Conservation (phyloP, 352 stramenopile species). For the Pythium sukuiense region DNA sequence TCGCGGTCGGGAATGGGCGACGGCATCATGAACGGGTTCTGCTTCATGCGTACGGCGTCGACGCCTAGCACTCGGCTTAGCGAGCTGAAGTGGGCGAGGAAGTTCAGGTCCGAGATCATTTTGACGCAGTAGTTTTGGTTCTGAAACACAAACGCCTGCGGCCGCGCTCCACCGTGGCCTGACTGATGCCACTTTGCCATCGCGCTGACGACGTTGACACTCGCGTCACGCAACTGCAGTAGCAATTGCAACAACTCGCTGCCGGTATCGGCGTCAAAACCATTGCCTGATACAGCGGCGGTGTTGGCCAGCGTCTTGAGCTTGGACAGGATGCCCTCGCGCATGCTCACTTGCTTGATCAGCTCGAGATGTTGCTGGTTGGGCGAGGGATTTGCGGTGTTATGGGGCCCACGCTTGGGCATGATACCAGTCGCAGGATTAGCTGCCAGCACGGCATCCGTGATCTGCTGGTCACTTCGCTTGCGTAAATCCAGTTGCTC, state of each 20-base stretch:
- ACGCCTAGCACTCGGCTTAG: constrained; percentile 59
- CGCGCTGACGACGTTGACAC: constrained; percentile 50
- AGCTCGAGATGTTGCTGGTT: constrained; percentile 41
- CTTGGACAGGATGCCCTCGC: constrained; percentile 56
- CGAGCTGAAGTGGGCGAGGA: constrained; percentile 50
- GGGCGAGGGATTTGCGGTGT: constrained; percentile 5
- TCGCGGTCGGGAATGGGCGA: constrained; percentile 59
- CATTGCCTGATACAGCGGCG: constrained; percentile 20
- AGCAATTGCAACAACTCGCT: constrained; percentile 64
- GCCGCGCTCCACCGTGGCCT: constrained; percentile 1
- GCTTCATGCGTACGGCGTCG: constrained; percentile 52
- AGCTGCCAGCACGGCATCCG: constrained; percentile 21
- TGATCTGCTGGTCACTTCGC: constrained; percentile 25
- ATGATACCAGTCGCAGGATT: neutral
- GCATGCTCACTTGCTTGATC: constrained; percentile 57
- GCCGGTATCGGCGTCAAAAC: constrained; percentile 43
- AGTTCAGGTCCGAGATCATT: constrained; percentile 80
- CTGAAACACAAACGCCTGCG: constrained; percentile 48
- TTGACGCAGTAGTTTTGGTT: constrained; percentile 69
- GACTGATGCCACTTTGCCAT: constrained; percentile 58
- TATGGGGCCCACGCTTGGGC: neutral
- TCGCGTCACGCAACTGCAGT: constrained; percentile 61
- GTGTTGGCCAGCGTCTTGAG: constrained; percentile 42
- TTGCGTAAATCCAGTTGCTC: constrained; percentile 39
- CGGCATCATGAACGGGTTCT: constrained; percentile 88